Evolutionary conservation across 2,329 filamentous ascomycete genomes (phyloP).

Genomic region (Sporothrix brunneoviolacea): DNA sequence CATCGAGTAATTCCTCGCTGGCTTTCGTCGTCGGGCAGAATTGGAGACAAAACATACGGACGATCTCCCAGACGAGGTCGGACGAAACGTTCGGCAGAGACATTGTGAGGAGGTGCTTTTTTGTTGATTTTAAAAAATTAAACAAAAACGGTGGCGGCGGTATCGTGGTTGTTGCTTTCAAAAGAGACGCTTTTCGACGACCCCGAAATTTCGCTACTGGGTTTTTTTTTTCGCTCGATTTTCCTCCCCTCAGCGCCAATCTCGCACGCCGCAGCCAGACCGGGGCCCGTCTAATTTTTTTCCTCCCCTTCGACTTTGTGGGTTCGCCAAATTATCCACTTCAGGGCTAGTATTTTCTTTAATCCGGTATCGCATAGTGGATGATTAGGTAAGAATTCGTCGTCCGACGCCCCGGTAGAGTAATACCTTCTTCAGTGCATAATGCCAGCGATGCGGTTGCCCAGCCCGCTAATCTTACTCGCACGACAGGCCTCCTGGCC

Average conservation of each 20-base stretch:
- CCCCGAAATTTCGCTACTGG: conserved; percentile 4
- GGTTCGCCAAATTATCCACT: conserved; percentile 24
- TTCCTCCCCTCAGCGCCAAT: conserved; percentile 7
- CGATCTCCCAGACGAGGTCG: conserved; percentile 91
- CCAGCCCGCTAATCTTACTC: no score
- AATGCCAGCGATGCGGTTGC: no score
- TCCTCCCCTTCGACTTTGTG: conserved; percentile 31
- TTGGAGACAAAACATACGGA: conserved; percentile 61
- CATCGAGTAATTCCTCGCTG: not conserved
- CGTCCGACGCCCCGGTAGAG: no score
- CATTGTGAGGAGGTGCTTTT: conserved; percentile 34
- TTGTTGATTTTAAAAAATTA: conserved; percentile 8
- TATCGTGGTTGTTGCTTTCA: not conserved
- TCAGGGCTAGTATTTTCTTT: conserved; percentile 19
- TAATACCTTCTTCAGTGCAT: no score
- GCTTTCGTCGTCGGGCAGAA: not conserved
- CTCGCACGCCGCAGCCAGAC: not conserved
- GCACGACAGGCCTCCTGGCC: no score
- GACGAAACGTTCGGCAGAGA: conserved; percentile 67
- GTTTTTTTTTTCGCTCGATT: conserved; percentile 18
- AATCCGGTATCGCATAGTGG: not conserved
- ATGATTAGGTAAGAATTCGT: not conserved
- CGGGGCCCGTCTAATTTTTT: conserved; percentile 13
- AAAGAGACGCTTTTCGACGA: conserved; percentile 3
- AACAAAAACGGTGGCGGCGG: conserved; percentile 2